phyloP scores from a whole-genome alignment of 106 monocot species.

The Allium fistulosum region DNA sequence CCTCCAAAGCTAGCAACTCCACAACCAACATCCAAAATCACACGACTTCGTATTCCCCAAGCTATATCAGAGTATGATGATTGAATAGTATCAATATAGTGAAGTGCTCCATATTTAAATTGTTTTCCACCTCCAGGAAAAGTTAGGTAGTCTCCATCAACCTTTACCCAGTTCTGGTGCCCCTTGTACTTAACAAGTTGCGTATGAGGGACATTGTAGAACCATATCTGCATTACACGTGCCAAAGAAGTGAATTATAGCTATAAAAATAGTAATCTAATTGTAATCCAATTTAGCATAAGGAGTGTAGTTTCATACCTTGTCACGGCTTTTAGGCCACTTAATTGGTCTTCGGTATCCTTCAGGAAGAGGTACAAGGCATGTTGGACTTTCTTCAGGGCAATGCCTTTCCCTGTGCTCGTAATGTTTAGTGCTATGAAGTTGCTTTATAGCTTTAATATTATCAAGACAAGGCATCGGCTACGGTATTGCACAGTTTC shows the following conservation, averaged over 20 bases:
- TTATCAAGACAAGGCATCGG: constrained; percentile 87
- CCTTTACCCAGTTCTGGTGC: constrained; percentile 89
- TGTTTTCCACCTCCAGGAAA: constrained; percentile 96
- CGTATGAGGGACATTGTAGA: constrained; percentile 79
- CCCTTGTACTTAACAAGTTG: constrained; percentile 67
- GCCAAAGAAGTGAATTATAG: not conserved
- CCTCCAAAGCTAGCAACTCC: constrained; percentile 96
- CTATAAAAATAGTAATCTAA: not conserved
- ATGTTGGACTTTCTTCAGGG: constrained; percentile 61
- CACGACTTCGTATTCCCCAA: constrained; percentile 71
- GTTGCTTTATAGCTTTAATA: constrained; percentile 43
- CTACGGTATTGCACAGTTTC: constrained; percentile 68
- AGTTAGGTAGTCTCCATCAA: constrained; percentile 69
- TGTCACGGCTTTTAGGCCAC: constrained; percentile 84
- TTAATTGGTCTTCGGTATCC: constrained; percentile 61
- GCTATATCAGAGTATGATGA: constrained; percentile 56
- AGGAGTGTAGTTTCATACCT: constrained; percentile 32
- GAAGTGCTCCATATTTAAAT: constrained; percentile 70
- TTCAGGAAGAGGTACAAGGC: constrained; percentile 81
- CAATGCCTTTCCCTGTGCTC: constrained; percentile 90
- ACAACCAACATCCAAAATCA: constrained; percentile 84
- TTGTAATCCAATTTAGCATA: too few relatives aligned
- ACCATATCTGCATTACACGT: constrained; percentile 66
- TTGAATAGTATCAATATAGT: constrained; percentile 79
- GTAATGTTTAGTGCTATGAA: constrained; percentile 75